Percentiles rank a stretch among this genome's conserved stretches.
Evolutionary conservation across 2,329 filamentous ascomycete genomes (phyloP).

Genomic region (Orbilia ellipsospora): DNA sequence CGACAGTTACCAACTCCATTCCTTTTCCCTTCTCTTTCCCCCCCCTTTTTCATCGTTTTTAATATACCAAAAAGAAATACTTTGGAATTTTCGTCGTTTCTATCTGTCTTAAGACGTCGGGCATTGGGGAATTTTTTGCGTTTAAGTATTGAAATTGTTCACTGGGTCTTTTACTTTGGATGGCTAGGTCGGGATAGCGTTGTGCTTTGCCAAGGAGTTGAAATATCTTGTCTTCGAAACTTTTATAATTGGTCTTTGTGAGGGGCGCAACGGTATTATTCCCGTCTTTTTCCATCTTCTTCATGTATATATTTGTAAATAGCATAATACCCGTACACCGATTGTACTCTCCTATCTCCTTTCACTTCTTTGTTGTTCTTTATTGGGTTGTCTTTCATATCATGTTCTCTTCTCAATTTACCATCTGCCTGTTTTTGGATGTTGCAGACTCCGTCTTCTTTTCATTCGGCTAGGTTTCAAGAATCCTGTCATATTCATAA

Average conservation of each 20-base stretch:
- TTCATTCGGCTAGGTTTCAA: slow-evolving; percentile 9
- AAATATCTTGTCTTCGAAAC: slow-evolving; percentile 42
- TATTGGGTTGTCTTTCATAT: slow-evolving; percentile 12
- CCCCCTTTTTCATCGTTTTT: slow-evolving; percentile 20
- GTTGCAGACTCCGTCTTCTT: slow-evolving; percentile 23
- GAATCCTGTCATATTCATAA: slow-evolving; percentile 30
- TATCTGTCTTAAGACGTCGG: background rate
- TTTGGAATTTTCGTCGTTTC: too few relatives aligned
- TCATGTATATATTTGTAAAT: slow-evolving; percentile 53
- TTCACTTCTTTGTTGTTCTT: slow-evolving; percentile 30
- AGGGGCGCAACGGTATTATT: slow-evolving; percentile 50
- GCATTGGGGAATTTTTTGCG: slow-evolving; percentile 18
- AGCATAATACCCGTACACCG: slow-evolving; percentile 50
- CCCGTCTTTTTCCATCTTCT: slow-evolving; percentile 53
- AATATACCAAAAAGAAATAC: too few relatives aligned
- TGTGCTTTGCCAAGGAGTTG: slow-evolving; percentile 52
- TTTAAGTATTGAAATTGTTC: slow-evolving; percentile 17
- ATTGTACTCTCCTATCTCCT: slow-evolving; percentile 55
- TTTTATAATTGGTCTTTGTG: slow-evolving; percentile 50
- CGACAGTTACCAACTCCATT: background rate
- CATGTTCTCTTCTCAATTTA: slow-evolving; percentile 7
- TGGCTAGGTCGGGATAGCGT: slow-evolving; percentile 48
- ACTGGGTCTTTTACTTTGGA: slow-evolving; percentile 29
- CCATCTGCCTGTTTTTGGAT: slow-evolving; percentile 2
- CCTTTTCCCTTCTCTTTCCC: background rate